Evolutionary conservation across 306 rosid species (phyloP).

Genomic region (Potentilla sterilis): DNA sequence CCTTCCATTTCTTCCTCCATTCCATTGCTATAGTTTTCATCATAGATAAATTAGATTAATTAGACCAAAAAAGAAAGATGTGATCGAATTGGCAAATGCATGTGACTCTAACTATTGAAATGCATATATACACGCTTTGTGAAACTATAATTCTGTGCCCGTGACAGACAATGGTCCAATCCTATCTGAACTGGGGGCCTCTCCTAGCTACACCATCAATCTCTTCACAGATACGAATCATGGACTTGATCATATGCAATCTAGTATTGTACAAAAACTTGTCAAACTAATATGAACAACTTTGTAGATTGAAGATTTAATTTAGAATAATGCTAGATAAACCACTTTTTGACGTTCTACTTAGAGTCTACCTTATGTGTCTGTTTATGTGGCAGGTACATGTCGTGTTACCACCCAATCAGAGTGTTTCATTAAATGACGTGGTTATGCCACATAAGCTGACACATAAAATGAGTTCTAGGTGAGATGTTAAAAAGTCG

Average conservation of each 20-base stretch:
- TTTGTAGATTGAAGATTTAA: not conserved
- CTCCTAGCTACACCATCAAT: not conserved
- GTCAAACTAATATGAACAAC: not conserved
- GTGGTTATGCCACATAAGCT: too few species aligned
- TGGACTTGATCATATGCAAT: not conserved
- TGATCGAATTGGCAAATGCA: not conserved
- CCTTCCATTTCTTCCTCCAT: not conserved
- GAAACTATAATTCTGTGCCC: constrained; percentile 8
- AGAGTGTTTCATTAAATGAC: too few species aligned
- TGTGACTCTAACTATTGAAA: not conserved
- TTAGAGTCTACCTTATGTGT: too few species aligned
- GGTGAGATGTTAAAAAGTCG: too few species aligned
- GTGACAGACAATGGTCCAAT: constrained; percentile 19
- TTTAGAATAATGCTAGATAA: too few species aligned
- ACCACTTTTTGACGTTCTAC: too few species aligned
- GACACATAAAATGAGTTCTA: too few species aligned
- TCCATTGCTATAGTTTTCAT: not conserved
- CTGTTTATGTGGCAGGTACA: too few species aligned
- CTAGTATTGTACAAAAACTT: not conserved
- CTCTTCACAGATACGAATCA: not conserved
- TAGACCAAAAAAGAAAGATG: not conserved
- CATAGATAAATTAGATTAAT: not conserved
- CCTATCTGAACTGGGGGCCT: constrained; percentile 11
- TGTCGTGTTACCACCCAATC: too few species aligned
- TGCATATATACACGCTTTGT: not conserved